Base-by-base conservation (phyloP, 1,284 basidiomycete genomes). In the Ustilago cynodontis region DNA sequence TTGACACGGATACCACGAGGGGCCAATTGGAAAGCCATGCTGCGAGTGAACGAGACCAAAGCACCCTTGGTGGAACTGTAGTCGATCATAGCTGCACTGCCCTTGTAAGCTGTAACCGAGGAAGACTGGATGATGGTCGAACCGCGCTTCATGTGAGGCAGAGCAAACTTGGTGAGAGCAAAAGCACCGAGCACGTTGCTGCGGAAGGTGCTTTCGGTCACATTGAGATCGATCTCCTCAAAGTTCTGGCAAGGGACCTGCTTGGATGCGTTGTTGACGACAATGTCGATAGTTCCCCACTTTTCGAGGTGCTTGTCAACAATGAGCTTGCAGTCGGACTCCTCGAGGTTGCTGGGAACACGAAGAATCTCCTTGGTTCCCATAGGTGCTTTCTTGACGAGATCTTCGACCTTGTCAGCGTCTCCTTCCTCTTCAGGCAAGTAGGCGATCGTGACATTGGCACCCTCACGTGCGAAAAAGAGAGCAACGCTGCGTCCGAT, bases 391-490 rank as follows among this genome's bases (percentile, higher is more conserved):
- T 76, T 45, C 18, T 59, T 52, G 37, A 75, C 73, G 6, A 80
- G 58, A 63, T 67, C 52, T 52, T 74, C 74, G n/a, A 81, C 73
- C 20, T 39, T 47, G 7, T 78, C 56, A 20, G 74, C 80, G 84
- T 92, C 91, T 65, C 88, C 86, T 75, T 90, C 86, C 85, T 92
- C 91, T 75, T 90, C 87, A 5, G 90, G 88, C 1, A 92, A 87
- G 83, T 91, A 89, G n/a, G 88, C 88, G 68, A 92, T 90, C 0
- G 90, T 90, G n/a, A 92, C 88, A 56, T 90, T 90, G 16, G 89
- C 88, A 1, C 91, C 91, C 81, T 92, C 91, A 18, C 90, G 87
- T 1, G 90, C 90, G 75, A 90, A 91, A 83, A 90, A 88, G 65
- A 90, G 88, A 10, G 90, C 90, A 1, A 89, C 89, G 0, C 89